These are phyloP conservation scores for Spiraea crenata DNA, from an alignment of 331 rosid species.

Conservation along the genomic window DNA sequence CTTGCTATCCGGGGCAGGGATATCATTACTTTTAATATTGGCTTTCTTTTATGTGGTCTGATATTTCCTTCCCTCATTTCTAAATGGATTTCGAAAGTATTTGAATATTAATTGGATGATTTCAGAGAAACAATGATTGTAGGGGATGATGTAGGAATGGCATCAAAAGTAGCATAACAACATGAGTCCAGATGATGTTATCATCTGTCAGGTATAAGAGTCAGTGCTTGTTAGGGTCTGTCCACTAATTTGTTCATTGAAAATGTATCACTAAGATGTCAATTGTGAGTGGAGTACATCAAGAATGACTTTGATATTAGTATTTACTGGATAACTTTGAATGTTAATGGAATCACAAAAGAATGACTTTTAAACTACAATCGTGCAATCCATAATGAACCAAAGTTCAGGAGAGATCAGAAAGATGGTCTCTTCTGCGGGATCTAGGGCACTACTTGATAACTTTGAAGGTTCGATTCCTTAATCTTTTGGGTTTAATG, in stretches of 20 bases:
- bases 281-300: constrained; percentile 65
- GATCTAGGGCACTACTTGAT: constrained; percentile 84
- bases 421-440: constrained; percentile 64
- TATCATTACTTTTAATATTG: constrained; percentile 81
- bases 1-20: constrained; percentile 79
- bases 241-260: constrained; percentile 4
- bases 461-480: constrained; percentile 81
- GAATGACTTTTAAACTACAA: constrained; percentile 94
- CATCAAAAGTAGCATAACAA: constrained; percentile 98
- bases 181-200: constrained; percentile 97
- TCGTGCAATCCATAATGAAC: constrained; percentile 88
- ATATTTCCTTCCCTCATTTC: constrained; percentile 17
- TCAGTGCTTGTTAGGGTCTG: constrained; percentile 24
- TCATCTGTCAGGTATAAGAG: constrained; percentile 87
- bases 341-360: constrained; percentile 89
- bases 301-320: constrained; percentile 70
- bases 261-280: constrained; percentile 20
- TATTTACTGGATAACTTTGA: constrained; percentile 92
- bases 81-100: constrained; percentile 17
- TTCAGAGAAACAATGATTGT: constrained; percentile 79
- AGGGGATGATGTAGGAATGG: constrained; percentile 99
- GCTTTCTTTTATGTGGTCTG: constrained; percentile 24
- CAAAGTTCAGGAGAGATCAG: constrained; percentile 74
- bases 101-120: constrained; percentile 22
- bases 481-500: constrained; percentile 19